Conservation (phyloP, 306 rosid genomes). For the Dryas alaskensis region DNA sequence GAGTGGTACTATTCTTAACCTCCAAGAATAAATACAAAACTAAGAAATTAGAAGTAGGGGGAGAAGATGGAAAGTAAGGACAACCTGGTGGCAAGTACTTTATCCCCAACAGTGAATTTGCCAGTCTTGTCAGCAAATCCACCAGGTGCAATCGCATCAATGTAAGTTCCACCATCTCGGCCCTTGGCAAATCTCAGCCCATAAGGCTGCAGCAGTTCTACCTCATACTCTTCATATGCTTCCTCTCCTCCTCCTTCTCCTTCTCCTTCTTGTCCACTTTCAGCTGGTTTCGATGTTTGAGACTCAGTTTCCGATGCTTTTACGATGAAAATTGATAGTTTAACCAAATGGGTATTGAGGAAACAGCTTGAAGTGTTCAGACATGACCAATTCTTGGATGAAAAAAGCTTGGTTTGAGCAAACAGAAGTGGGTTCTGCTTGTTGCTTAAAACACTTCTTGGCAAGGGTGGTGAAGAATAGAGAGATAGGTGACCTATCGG, state of each 20-base stretch:
- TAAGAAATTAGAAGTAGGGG: background rate
- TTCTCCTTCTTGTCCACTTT: constrained; percentile 33
- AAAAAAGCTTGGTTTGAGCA: constrained; percentile 33
- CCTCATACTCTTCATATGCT: constrained; percentile 77
- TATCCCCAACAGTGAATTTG: constrained; percentile 78
- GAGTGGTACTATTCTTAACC: background rate
- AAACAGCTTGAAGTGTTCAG: constrained; percentile 31
- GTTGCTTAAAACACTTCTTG: constrained; percentile 39
- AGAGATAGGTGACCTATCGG: constrained; percentile 46
- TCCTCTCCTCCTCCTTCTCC: constrained; percentile 35
- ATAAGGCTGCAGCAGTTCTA: constrained; percentile 75
- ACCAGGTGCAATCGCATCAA: constrained; percentile 93
- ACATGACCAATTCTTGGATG: constrained; percentile 32
- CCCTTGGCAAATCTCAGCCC: constrained; percentile 85
- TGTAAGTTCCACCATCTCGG: constrained; percentile 86
- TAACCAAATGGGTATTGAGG: constrained; percentile 34
- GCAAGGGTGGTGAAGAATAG: constrained; percentile 53
- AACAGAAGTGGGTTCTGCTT: constrained; percentile 31
- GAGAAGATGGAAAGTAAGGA: background rate
- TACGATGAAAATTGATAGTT: constrained; percentile 35
- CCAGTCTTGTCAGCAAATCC: constrained; percentile 80
- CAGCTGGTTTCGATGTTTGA: constrained; percentile 29
- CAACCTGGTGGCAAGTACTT: constrained; percentile 90
- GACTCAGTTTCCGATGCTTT: constrained; percentile 63
- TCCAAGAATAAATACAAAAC: constrained; percentile 1